Conservation (phyloP, 2,329 filamentous ascomycete species). For the Epichloe sibirici region DNA sequence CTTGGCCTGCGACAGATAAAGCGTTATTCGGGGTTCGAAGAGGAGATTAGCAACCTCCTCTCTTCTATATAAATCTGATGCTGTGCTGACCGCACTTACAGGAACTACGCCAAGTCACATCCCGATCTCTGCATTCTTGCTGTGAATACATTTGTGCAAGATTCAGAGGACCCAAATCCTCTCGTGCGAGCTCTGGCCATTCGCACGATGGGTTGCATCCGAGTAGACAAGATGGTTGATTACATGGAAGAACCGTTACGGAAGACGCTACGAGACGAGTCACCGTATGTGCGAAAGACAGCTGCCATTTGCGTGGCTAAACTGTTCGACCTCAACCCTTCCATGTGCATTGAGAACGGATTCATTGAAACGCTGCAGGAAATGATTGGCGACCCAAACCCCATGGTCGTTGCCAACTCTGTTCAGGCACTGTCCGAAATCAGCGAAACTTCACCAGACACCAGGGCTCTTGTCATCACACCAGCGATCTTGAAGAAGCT, state of each 20-base stretch:
- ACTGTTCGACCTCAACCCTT: slow-evolving; percentile 86
- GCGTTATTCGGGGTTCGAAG: not conserved
- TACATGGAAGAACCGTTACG: slow-evolving; percentile 98
- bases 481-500: slow-evolving; percentile 83
- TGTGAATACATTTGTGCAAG: slow-evolving; percentile 98
- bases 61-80: not conserved
- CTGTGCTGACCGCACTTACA: slow-evolving; percentile 22
- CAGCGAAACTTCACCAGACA: slow-evolving; percentile 79
- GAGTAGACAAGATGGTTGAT: slow-evolving; percentile 98
- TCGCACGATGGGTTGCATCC: slow-evolving; percentile 95
- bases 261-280: slow-evolving; percentile 94
- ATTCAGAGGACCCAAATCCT: slow-evolving; percentile 96
- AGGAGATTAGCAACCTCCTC: not conserved
- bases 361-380: slow-evolving; percentile 91
- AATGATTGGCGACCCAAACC: slow-evolving; percentile 92
- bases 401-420: slow-evolving; percentile 97
- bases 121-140: slow-evolving; percentile 96
- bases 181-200: slow-evolving; percentile 90
- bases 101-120: slow-evolving; percentile 99
- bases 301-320: slow-evolving; percentile 97
- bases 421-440: slow-evolving; percentile 92
- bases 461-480: slow-evolving; percentile 72
- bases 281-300: slow-evolving; percentile 95
- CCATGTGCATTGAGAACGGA: slow-evolving; percentile 90
- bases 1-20: not conserved